phyloP scores from a whole-genome alignment of 2,329 filamentous ascomycete species.

The Fusarium sp. region DNA sequence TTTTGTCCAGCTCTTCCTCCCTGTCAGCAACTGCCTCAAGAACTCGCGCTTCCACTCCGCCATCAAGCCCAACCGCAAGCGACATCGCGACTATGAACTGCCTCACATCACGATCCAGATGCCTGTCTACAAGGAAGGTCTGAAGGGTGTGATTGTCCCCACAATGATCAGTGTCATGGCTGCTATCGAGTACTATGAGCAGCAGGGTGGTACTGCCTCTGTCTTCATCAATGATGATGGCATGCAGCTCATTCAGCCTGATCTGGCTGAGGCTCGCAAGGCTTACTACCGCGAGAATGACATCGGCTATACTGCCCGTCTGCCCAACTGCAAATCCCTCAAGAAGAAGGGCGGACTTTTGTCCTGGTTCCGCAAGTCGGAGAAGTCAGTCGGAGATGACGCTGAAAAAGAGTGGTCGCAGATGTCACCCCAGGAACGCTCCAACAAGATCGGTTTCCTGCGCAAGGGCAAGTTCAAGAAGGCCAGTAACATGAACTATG shows the following conservation, averaged over 20 bases:
- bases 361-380: constrained; percentile 53
- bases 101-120: constrained; percentile 61
- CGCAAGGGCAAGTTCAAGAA: constrained; percentile 75
- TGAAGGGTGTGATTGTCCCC: constrained; percentile 60
- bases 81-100: constrained; percentile 49
- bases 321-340: constrained; percentile 54
- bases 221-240: constrained; percentile 78
- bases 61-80: constrained; percentile 43
- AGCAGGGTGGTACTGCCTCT: constrained; percentile 73
- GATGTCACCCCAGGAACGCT: constrained; percentile 35
- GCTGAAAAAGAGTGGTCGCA: background rate
- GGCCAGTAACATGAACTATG: constrained; percentile 77
- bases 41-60: constrained; percentile 45
- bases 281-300: constrained; percentile 69
- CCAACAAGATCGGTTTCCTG: constrained; percentile 61
- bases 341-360: constrained; percentile 28
- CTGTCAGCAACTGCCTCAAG: constrained; percentile 38
- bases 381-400: background rate
- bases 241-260: constrained; percentile 69
- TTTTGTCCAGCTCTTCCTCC: constrained; percentile 38
- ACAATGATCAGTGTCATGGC: constrained; percentile 67
- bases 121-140: constrained; percentile 58
- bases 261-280: constrained; percentile 60
- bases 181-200: constrained; percentile 69
- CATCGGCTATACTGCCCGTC: constrained; percentile 67